Conservation (phyloP, 2,329 filamentous ascomycete species). For the Amauroascus verrucosus region DNA sequence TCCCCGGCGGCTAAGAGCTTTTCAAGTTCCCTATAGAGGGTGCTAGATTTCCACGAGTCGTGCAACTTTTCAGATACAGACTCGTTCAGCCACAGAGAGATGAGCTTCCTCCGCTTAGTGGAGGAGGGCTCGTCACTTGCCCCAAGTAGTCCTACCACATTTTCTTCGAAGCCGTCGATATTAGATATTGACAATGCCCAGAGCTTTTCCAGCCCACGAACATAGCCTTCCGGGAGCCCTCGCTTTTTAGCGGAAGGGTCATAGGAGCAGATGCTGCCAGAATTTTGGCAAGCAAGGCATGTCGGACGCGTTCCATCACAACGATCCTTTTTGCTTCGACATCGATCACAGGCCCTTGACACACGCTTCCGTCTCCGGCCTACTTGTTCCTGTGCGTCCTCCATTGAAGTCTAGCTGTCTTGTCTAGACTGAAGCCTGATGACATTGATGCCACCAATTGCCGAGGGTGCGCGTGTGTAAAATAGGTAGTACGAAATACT, state of each 20-base stretch:
- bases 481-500: not conserved
- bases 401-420: not conserved
- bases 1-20: conserved; percentile 32
- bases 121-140: conserved; percentile 24
- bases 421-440: not conserved
- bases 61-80: conserved; percentile 34
- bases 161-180: conserved; percentile 37
- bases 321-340: conserved; percentile 39
- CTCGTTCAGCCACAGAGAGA: conserved; percentile 34
- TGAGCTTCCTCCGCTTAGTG: conserved; percentile 25
- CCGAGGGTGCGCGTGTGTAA: too few relatives aligned
- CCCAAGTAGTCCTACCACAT: conserved; percentile 32
- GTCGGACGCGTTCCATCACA: conserved; percentile 37
- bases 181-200: conserved; percentile 38
- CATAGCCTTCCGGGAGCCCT: conserved; percentile 39
- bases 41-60: conserved; percentile 37
- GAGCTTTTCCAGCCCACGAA: conserved; percentile 38
- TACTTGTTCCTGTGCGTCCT: conserved; percentile 3
- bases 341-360: conserved; percentile 38
- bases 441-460: not conserved
- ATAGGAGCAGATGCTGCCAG: conserved; percentile 35
- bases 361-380: conserved; percentile 31
- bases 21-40: conserved; percentile 32
- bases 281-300: conserved; percentile 34
- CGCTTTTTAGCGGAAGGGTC: conserved; percentile 38